Evolutionary conservation across 2,329 filamentous ascomycete genomes (phyloP).

Genomic region (Mariannaea elegans): DNA sequence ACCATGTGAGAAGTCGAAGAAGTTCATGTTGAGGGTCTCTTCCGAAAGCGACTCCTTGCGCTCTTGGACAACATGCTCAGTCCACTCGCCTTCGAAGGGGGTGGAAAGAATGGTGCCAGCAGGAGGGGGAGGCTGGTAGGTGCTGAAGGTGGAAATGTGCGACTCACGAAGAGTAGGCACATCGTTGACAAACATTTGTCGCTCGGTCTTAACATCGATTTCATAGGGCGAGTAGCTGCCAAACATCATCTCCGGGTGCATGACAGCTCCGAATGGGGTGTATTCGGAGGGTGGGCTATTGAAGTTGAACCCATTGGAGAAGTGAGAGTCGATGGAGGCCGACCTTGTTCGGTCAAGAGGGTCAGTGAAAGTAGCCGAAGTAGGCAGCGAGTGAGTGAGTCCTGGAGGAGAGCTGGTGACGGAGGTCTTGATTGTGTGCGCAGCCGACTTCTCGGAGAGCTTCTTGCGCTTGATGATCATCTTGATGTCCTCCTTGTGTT

Average conservation of each 20-base stretch:
- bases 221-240: constrained; percentile 81
- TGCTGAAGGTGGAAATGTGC: constrained; percentile 90
- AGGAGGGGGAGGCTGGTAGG: constrained; percentile 82
- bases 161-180: constrained; percentile 86
- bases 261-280: constrained; percentile 69
- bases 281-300: constrained; percentile 69
- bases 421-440: constrained; percentile 63
- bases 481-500: constrained; percentile 96
- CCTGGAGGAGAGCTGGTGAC: constrained; percentile 74
- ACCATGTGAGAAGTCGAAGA: constrained; percentile 83
- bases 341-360: constrained; percentile 77
- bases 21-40: constrained; percentile 76
- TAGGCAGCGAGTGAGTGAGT: constrained; percentile 82
- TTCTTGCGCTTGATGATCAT: constrained; percentile 98
- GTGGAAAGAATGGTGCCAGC: constrained; percentile 72
- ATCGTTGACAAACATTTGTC: constrained; percentile 93
- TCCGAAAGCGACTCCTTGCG: constrained; percentile 72
- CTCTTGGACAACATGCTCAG: constrained; percentile 47
- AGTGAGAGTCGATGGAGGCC: constrained; percentile 82
- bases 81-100: constrained; percentile 71
- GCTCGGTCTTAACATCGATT: constrained; percentile 94
- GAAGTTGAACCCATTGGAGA: constrained; percentile 77
- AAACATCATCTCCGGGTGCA: constrained; percentile 69
- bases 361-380: constrained; percentile 82
- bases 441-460: constrained; percentile 80